Evolutionary conservation across 805 yeast species (phyloP).

Genomic region (Schwanniomyces sp.): DNA sequence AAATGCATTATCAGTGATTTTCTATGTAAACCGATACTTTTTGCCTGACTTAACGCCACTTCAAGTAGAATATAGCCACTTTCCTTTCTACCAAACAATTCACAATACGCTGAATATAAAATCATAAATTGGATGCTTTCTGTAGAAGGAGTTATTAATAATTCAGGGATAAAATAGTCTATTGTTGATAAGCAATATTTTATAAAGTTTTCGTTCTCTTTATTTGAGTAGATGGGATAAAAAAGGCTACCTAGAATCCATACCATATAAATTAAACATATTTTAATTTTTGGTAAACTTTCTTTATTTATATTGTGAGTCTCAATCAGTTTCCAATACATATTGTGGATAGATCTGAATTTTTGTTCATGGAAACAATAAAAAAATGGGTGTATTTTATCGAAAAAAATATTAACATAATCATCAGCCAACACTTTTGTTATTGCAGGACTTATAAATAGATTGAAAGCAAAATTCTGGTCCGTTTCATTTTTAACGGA

Average conservation of each 20-base stretch:
- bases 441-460: constrained; percentile 7
- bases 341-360: background rate
- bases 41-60: constrained; percentile 47
- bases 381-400: background rate
- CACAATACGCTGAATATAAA: constrained; percentile 42
- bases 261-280: constrained; percentile 48
- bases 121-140: constrained; percentile 45
- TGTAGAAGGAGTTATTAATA: constrained; percentile 43
- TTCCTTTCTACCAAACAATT: constrained; percentile 46
- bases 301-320: background rate
- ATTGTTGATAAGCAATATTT: constrained; percentile 39
- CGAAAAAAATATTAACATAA: constrained; percentile 1
- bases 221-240: background rate
- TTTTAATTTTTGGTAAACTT: constrained; percentile 7
- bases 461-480: background rate
- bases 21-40: constrained; percentile 49
- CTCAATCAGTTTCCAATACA: constrained; percentile 3
- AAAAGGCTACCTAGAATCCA: constrained; percentile 42
- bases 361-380: background rate
- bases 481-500: constrained; percentile 7
- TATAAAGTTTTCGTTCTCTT: constrained; percentile 17
- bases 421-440: constrained; percentile 9
- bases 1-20: background rate
- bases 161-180: constrained; percentile 41
- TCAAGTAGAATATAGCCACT: constrained; percentile 49